Evolutionary conservation across 352 stramenopile genomes (phyloP).

Genomic region (Porosira glacialis): DNA sequence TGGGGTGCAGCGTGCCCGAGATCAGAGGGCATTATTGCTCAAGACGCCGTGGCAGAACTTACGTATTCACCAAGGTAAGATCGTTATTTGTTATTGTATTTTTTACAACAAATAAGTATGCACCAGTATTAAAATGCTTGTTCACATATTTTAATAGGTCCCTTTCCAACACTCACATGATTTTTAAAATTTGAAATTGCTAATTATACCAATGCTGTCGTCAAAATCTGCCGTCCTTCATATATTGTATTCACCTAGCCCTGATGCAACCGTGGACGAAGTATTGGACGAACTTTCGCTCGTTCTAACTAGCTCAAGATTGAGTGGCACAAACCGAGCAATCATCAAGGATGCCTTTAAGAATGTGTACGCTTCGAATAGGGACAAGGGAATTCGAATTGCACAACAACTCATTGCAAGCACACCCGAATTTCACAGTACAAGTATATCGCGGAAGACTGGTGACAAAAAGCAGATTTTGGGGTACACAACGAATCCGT

Average conservation of each 20-base stretch:
- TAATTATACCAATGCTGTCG: too few species aligned
- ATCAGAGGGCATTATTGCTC: not conserved
- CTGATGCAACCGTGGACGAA: not conserved
- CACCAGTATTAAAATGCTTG: too few species aligned
- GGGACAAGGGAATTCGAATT: constrained; percentile 8
- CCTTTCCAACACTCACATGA: too few species aligned
- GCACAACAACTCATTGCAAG: constrained; percentile 56
- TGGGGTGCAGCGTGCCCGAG: not conserved
- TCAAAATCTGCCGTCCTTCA: too few species aligned
- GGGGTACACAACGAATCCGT: constrained; percentile 5
- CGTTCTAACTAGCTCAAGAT: not conserved
- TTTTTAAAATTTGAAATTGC: too few species aligned
- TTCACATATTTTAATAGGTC: too few species aligned
- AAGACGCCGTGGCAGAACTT: not conserved
- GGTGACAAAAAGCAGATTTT: not conserved
- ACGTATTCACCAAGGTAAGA: not conserved
- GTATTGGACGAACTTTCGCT: not conserved
- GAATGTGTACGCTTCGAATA: not conserved
- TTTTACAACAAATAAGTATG: too few species aligned
- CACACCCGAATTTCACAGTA: constrained; percentile 67
- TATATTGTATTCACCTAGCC: not conserved
- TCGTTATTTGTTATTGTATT: too few species aligned
- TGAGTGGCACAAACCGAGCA: not conserved
- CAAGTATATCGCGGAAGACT: constrained; percentile 8
- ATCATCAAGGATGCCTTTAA: not conserved